Conservation (phyloP, 1,284 basidiomycete species). For the Peniophora sp. region DNA sequence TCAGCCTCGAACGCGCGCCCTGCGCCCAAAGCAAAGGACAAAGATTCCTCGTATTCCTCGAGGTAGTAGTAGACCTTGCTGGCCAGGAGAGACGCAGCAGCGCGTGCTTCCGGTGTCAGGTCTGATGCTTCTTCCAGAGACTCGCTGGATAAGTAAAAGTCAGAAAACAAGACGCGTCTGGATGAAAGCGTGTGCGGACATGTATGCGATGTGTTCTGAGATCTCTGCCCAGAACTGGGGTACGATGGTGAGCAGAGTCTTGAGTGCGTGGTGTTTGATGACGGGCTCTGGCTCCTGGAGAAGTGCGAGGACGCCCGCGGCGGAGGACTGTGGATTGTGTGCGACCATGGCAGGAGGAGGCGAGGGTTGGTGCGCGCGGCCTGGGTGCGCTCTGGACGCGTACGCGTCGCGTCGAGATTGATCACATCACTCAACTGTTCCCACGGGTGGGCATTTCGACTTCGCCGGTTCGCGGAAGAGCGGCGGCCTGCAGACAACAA, state of each 20-base stretch:
- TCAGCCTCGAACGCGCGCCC: slow-evolving; percentile 80
- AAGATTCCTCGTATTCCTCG: slow-evolving; percentile 87
- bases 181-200: slow-evolving; percentile 30
- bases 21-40: slow-evolving; percentile 89
- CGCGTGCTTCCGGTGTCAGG: slow-evolving; percentile 63
- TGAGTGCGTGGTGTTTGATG: slow-evolving; percentile 87
- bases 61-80: slow-evolving; percentile 97
- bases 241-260: slow-evolving; percentile 74
- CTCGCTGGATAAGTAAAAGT: slow-evolving; percentile 50
- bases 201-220: slow-evolving; percentile 83
- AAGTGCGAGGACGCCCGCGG: slow-evolving; percentile 84
- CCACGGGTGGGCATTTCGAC: no score
- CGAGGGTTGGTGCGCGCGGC: slow-evolving; percentile 1
- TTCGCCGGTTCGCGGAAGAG: no score
- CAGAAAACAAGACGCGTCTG: slow-evolving; percentile 11
- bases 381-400: slow-evolving; percentile 13
- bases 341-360: slow-evolving; percentile 21
- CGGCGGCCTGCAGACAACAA: not conserved
- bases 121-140: slow-evolving; percentile 79
- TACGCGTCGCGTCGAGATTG: slow-evolving; percentile 12
- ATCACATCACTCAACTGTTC: not conserved
- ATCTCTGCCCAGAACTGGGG: slow-evolving; percentile 97
- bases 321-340: slow-evolving; percentile 64
- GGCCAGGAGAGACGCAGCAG: slow-evolving; percentile 80
- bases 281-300: slow-evolving; percentile 81